Base-by-base conservation (phyloP, 2,329 filamentous ascomycete genomes). In the Periconia sp. region DNA sequence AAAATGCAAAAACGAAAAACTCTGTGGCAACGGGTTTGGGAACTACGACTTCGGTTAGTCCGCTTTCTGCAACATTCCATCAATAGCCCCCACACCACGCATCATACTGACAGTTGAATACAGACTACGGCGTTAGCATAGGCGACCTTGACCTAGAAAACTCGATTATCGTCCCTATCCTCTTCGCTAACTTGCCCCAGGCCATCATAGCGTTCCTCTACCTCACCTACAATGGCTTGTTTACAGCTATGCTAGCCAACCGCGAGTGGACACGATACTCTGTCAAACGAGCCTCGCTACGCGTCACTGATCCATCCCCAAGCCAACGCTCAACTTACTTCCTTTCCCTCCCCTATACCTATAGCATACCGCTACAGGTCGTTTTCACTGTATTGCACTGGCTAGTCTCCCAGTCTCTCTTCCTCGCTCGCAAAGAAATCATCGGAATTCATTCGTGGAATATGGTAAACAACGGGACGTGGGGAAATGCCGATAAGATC, bases 181-280 rank as follows among this genome's bases (percentile, higher is more conserved):
- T 82, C 8, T 23, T 81, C 0, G 76, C 75, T 41, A 82, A 83
- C 58, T 46, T 71, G 1, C 77, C 78, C 1, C 80, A 83, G 58
- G 55, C 78, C 0, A 55, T 82, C 17, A 55, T 81, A 1, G 78
- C 76, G 0, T 59, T 79, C 15, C 19, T 80, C 0, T 81, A 82
- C 58, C 63, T 80, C 3, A 62, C 71, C 1, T 77, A 75, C 65
- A 81, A 81, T 56, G 65, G 68, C 3, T 64, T 81, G 6, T 67
- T 79, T 27, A 83, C 77, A 1, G 69, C 62, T 2, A 81, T 82
- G 68, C 68, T 79, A 0, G 61, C 77, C 0, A 76, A 74, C 1
- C 63, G 69, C 7, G 82, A 85, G 63, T 85, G 76, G 64, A 72
- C 68, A 31, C 57, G 61, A 0, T 81, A 60, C 49, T 45, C 54